Base-by-base conservation (phyloP, 2,329 filamentous ascomycete species). In the Cladosporium austrohemisphaericum region DNA sequence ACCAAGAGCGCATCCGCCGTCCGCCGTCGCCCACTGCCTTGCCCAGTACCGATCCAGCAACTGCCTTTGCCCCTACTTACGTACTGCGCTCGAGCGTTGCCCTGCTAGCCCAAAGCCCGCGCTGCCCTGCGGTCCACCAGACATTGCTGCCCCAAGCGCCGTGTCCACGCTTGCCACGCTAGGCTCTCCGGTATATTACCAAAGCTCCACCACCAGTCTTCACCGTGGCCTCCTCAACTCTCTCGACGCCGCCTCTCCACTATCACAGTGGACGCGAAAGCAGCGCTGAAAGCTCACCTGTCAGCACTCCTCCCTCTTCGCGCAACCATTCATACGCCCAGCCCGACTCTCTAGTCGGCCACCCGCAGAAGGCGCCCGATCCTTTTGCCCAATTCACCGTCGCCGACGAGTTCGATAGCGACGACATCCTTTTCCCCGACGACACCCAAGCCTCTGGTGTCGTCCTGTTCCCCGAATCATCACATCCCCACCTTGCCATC, bases 351-450 rank as follows among this genome's bases (percentile, higher is more conserved):
- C 51, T 54, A 47, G 49, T 50, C 50, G 38, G 36, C 47, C 32
- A 16, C n/a, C 50, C 56, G 47, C 46, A 51, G 41, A 57, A 52
- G 41, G 45, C 47, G 20, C 47, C 49, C 13, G 51, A 49, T 26
- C 46, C 50, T 33, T 47, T 45, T 48, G 41, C 55, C 46, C 22
- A 47, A 40, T 48, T 37, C 55, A 52, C 55, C 25, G 52, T 32
- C 51, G 50, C 51, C 50, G 58, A 59, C 48, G 56, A 62, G 28
- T 57, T 63, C 45, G 51, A 35, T 47, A 57, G 55, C 59, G 60
- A 65, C 61, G 61, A 65, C 48, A 45, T 65, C 11, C 50, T 65
- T 19, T 65, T 65, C 50, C 54, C 58, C 9, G 47, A 44, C 50
- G 57, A 63, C 56, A 51, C 60, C 52, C 55, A 59, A 50, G 55